Base-by-base conservation (phyloP, 2,329 filamentous ascomycete genomes). In the Trichoderma asperellum region DNA sequence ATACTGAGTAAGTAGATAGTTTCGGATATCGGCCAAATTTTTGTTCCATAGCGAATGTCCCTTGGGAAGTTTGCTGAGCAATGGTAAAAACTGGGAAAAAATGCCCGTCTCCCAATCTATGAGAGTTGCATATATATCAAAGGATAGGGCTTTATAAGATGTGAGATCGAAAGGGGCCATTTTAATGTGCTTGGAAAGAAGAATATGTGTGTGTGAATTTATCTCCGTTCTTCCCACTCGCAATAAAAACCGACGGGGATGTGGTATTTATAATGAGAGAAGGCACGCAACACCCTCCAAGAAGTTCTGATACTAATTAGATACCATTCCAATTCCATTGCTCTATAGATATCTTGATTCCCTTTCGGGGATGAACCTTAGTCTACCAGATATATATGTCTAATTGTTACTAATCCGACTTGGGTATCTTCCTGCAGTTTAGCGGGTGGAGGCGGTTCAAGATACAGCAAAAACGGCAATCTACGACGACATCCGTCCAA, bases 91-190 rank as follows among this genome's bases (percentile, higher is more conserved):
- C 1, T 85, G 82, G 1, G 77, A 72, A 57, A 85, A 77, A 68
- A 92, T 85, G 67, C 90, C 90, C 27, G 81, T 77, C 77, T 93
- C 89, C 90, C 90, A 93, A 81, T 94, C 90, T 68, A 94, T 88
- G 2, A 94, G 84, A 0, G 92, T 94, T 76, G 91, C 91, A 77
- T 92, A 94, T 80, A 91, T 88, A 79, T 94, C 91, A 79, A 94
- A 93, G 74, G 87, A 88, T 37, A 92, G 85, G 10, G 56, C 63
- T 58, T 67, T 67, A n/a, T 64, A 64, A 32, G 61, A 64, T 2
- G 61, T 56, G 18, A 64, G 61, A 27, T 64, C 61, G 35, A 64
- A 64, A 56, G 61, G 32, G 27, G 61, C n/a, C 61, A 64, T 64
- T 29, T 56, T 43, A 52, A 40, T 11, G 14, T 16, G 21, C 18